Conservation (phyloP, 371 early-diverging fungal species). For the Chytridium lagenaria region DNA sequence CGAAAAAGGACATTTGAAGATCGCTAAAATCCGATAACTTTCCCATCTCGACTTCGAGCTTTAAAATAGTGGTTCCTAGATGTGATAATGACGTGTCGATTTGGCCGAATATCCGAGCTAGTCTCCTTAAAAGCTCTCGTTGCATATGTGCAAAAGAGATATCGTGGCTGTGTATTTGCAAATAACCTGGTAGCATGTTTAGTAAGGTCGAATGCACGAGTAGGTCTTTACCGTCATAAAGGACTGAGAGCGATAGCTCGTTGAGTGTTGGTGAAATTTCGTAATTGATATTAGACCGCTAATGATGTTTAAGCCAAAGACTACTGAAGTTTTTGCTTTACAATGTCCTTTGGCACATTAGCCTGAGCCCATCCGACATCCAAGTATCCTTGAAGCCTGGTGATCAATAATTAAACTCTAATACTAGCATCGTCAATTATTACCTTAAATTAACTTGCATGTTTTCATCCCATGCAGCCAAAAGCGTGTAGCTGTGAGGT, state of each 20-base stretch:
- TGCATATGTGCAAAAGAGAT: background rate
- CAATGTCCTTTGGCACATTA: background rate
- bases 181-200: background rate
- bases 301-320: too few species aligned
- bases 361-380: background rate
- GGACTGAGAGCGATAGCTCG: background rate
- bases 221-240: background rate
- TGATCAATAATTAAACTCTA: background rate
- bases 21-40: background rate
- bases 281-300: too few species aligned
- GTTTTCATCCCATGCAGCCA: background rate
- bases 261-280: background rate
- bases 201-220: background rate
- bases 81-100: background rate
- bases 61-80: background rate
- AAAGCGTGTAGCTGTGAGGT: background rate
- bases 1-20: background rate
- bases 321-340: background rate
- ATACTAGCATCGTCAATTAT: background rate
- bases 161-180: background rate
- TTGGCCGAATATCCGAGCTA: background rate
- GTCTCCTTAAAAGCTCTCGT: background rate
- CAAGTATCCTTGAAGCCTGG: background rate
- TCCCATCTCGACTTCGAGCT: background rate
- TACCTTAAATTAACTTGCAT: conserved; percentile 4